Base-by-base conservation (phyloP, 208 protist species). In the Strigomonas culicis region DNA sequence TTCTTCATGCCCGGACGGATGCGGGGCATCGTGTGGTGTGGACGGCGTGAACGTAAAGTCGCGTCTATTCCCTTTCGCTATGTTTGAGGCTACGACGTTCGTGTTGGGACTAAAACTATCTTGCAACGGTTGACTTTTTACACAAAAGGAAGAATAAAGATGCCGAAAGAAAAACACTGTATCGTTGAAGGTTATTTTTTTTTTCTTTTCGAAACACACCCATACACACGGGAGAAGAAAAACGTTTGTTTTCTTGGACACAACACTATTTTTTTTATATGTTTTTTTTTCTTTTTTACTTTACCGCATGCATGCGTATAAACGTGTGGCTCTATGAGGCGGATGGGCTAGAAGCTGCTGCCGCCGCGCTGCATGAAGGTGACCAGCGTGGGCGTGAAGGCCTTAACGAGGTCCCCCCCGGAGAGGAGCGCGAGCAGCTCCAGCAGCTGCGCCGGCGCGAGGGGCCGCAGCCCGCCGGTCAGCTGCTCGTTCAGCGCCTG, bases 1-100 rank as follows among this genome's bases (percentile, higher is more conserved):
- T 87, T 85, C 66, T 52, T 68, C 89, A 95, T 95, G 6, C 89
- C 89, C 1, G 86, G 84, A 0, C 86, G 76, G 17, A 95, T 80
- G 2, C 76, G 72, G 2, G 89, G 89, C 89, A 95, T 95, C 10
- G 39, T 44, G 24, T 8, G 3, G 34, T 51, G 41, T 63, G 39
- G 34, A 39, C n/a, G n/a, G n/a, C n/a, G n/a, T n/a, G n/a, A n/a
- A n/a, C n/a, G n/a, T n/a, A n/a, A n/a, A n/a, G n/a, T n/a, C n/a
- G n/a, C n/a, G n/a, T n/a, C n/a, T n/a, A n/a, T n/a, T n/a, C n/a
- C n/a, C n/a, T n/a, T n/a, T n/a, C n/a, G n/a, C n/a, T n/a, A n/a
- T n/a, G n/a, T n/a, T n/a, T n/a, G n/a, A n/a, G n/a, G n/a, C n/a
- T n/a, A n/a, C n/a, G n/a, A n/a, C n/a, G n/a, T n/a, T n/a, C n/a